phyloP scores from a whole-genome alignment of 2,329 filamentous ascomycete species.

The Colletotrichum euphorbiae region DNA sequence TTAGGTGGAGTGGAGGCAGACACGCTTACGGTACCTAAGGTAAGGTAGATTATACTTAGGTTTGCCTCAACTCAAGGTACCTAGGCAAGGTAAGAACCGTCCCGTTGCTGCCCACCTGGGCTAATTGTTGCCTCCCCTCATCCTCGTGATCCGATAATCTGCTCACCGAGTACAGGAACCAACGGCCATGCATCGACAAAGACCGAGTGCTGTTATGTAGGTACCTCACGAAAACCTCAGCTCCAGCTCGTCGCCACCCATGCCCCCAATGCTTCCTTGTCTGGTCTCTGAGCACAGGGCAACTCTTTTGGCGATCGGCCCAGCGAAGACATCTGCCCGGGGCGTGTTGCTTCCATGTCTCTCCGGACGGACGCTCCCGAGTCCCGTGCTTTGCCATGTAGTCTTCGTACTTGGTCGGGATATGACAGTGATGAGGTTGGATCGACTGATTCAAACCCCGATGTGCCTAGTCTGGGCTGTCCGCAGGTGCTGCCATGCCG shows the following conservation, averaged over 20 bases:
- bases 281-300: slow-evolving; percentile 1
- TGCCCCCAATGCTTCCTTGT: not conserved
- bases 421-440: not conserved
- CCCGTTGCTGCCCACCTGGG: not conserved
- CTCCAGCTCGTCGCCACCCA: not conserved
- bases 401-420: not conserved
- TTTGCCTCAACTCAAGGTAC: too few species aligned
- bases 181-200: not conserved
- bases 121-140: too few species aligned
- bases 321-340: not conserved
- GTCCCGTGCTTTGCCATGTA: not conserved
- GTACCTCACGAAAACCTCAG: too few species aligned
- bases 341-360: not conserved
- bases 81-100: slow-evolving; percentile 20
- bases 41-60: too few species aligned
- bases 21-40: too few species aligned
- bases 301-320: not conserved
- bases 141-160: not conserved
- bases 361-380: slow-evolving; percentile 2
- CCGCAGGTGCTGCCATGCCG: too few species aligned
- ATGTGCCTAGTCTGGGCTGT: too few species aligned
- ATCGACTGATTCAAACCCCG: not conserved
- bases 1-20: not conserved
- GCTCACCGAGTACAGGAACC: not conserved
- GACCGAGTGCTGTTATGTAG: too few species aligned